These are phyloP conservation scores for Monosporozyma servazzii DNA, from an alignment of 805 yeast genomes.

Conservation along the genomic window DNA sequence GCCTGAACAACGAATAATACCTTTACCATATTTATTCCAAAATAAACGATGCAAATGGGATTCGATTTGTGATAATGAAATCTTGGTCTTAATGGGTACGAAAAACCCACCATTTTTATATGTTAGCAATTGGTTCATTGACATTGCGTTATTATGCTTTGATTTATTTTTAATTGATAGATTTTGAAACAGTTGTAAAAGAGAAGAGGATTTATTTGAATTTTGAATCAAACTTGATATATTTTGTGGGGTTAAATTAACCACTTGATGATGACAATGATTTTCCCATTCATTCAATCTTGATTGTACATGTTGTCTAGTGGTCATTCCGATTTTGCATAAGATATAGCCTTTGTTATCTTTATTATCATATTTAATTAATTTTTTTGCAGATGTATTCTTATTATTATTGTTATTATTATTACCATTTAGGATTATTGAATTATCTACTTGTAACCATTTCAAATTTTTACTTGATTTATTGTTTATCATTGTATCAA, in stretches of 20 bases:
- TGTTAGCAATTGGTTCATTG: slow-evolving; percentile 3
- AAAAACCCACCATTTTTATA: slow-evolving; percentile 23
- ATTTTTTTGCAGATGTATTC: not conserved
- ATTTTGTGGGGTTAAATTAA: slow-evolving; percentile 21
- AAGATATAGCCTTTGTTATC: slow-evolving; percentile 14
- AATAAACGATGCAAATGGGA: slow-evolving; percentile 17
- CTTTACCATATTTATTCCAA: slow-evolving; percentile 26
- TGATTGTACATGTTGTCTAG: slow-evolving; percentile 15
- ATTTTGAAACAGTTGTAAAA: slow-evolving; percentile 8
- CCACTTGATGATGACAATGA: slow-evolving; percentile 20
- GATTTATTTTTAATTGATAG: slow-evolving; percentile 6
- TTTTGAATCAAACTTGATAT: slow-evolving; percentile 5
- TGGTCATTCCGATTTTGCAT: slow-evolving; percentile 28
- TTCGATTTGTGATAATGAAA: slow-evolving; percentile 16
- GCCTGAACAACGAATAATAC: slow-evolving; percentile 22
- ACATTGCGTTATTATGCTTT: not conserved
- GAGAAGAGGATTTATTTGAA: not conserved
- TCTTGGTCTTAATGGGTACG: slow-evolving; percentile 10
- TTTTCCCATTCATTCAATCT: slow-evolving; percentile 24
- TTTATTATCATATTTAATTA: not conserved
- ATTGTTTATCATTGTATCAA: slow-evolving; percentile 9
- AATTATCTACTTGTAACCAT: slow-evolving; percentile 20
- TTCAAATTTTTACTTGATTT: slow-evolving; percentile 1
- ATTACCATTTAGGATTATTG: slow-evolving; percentile 5
- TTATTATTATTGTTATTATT: too few relatives aligned